A percentile compares a stretch with the other conserved stretches of the same genome.
Evolutionary conservation across 202 grass and related monocot genomes (phyloP).

Genomic region (Brachypodium distachyon): DNA sequence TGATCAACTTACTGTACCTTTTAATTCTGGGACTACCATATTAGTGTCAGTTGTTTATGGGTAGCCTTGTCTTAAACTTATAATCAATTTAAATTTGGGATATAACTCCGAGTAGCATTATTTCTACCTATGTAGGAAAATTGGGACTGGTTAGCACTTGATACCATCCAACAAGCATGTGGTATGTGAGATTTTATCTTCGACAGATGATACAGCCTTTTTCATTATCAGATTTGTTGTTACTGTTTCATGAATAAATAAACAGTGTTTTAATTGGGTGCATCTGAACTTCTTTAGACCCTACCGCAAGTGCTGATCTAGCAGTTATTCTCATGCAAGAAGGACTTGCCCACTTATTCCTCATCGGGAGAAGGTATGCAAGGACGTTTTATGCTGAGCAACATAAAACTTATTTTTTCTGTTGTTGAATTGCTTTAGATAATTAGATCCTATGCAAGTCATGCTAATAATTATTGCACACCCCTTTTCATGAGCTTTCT

Average conservation of each 20-base stretch:
- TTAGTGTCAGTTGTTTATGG: not conserved
- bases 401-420: not conserved
- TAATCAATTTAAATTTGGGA: constrained; percentile 10
- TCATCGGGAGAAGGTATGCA: constrained; percentile 77
- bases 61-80: constrained; percentile 9
- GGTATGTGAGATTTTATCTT: constrained; percentile 49
- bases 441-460: not conserved
- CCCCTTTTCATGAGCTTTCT: too few species aligned
- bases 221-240: not conserved
- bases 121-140: constrained; percentile 43
- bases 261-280: not conserved
- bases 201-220: not conserved
- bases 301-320: constrained; percentile 93
- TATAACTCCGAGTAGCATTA: not conserved
- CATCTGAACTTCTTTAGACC: constrained; percentile 50
- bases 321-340: constrained; percentile 99
- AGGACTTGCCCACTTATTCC: constrained; percentile 84
- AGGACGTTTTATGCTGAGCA: not conserved
- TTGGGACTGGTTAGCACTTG: constrained; percentile 87
- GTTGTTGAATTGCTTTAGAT: not conserved
- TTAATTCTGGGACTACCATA: not conserved
- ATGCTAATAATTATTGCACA: not conserved
- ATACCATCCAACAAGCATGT: constrained; percentile 90
- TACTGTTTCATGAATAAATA: not conserved
- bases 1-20: not conserved